phyloP scores from a whole-genome alignment of 768 basidiomycete genomes.

The Lepiota venenata region DNA sequence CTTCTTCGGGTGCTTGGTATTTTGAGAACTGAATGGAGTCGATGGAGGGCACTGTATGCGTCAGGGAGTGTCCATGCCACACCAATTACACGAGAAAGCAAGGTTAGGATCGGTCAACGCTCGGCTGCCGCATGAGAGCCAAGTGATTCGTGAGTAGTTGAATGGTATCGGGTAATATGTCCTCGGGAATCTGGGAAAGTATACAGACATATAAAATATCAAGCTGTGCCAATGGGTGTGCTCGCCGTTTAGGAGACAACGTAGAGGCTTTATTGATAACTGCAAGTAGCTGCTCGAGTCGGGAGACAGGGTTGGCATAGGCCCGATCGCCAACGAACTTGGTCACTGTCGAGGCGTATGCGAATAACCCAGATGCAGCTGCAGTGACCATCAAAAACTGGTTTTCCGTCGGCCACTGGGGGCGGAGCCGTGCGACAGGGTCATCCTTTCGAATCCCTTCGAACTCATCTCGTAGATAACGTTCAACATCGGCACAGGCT shows the following conservation, averaged over 20 bases:
- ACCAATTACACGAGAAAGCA: neutral
- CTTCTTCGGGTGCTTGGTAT: neutral
- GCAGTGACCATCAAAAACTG: constrained; percentile 12
- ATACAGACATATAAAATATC: neutral
- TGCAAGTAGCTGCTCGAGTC: neutral
- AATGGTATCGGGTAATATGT: neutral
- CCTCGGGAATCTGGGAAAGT: neutral
- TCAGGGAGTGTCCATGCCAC: neutral
- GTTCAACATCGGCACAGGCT: too few species aligned
- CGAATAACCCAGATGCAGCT: constrained; percentile 22
- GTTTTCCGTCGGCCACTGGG: too few species aligned
- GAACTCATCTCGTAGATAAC: too few species aligned
- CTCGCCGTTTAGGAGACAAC: neutral
- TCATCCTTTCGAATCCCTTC: too few species aligned
- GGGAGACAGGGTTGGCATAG: too few species aligned
- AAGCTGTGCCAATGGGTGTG: neutral
- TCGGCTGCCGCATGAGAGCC: neutral
- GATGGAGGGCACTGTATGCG: neutral
- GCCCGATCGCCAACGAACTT: constrained; percentile 22
- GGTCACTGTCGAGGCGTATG: constrained; percentile 21
- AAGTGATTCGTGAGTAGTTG: neutral
- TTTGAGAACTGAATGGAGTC: neutral
- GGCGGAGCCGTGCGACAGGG: too few species aligned
- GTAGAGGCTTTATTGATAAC: neutral
- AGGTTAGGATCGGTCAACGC: too few species aligned